These are phyloP conservation scores for Pleurotus eryngii DNA, from an alignment of 768 basidiomycete species.

Conservation along the genomic window DNA sequence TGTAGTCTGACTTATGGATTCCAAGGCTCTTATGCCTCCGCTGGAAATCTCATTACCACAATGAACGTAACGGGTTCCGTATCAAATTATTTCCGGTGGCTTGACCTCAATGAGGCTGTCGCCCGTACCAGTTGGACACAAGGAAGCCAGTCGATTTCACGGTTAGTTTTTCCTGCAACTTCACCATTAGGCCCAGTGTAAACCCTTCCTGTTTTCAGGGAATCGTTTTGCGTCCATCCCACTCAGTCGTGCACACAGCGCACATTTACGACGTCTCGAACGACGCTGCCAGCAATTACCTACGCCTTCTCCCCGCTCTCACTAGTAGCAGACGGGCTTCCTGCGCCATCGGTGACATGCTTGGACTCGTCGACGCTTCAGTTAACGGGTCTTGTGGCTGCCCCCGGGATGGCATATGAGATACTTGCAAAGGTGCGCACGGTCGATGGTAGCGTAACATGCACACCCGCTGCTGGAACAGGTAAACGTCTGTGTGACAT, in stretches of 20 bases:
- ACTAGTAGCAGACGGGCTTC: slow-evolving; percentile 38
- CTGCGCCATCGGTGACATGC: slow-evolving; percentile 60
- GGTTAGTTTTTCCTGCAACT: slow-evolving; percentile 34
- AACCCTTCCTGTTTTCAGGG: slow-evolving; percentile 22
- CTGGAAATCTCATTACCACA: slow-evolving; percentile 57
- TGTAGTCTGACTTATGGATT: neutral
- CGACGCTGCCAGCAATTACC: slow-evolving; percentile 37
- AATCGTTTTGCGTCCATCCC: slow-evolving; percentile 69
- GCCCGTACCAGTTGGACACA: slow-evolving; percentile 61
- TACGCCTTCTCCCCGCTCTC: slow-evolving; percentile 45
- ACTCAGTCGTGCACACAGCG: slow-evolving; percentile 61
- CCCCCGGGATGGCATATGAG: slow-evolving; percentile 71
- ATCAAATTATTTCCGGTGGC: slow-evolving; percentile 57
- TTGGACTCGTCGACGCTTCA: slow-evolving; percentile 48
- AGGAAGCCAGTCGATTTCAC: slow-evolving; percentile 37
- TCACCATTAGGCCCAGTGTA: neutral
- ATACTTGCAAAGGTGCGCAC: slow-evolving; percentile 48
- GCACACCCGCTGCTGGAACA: slow-evolving; percentile 18
- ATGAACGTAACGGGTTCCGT: slow-evolving; percentile 37
- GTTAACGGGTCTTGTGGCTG: slow-evolving; percentile 45
- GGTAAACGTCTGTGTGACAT: neutral
- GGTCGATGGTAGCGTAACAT: slow-evolving; percentile 27
- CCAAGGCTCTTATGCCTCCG: slow-evolving; percentile 65
- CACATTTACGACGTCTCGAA: slow-evolving; percentile 14
- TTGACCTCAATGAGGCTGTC: slow-evolving; percentile 65